Conservation (phyloP, 1,284 basidiomycete species). For the Sporisorium exsertum region DNA sequence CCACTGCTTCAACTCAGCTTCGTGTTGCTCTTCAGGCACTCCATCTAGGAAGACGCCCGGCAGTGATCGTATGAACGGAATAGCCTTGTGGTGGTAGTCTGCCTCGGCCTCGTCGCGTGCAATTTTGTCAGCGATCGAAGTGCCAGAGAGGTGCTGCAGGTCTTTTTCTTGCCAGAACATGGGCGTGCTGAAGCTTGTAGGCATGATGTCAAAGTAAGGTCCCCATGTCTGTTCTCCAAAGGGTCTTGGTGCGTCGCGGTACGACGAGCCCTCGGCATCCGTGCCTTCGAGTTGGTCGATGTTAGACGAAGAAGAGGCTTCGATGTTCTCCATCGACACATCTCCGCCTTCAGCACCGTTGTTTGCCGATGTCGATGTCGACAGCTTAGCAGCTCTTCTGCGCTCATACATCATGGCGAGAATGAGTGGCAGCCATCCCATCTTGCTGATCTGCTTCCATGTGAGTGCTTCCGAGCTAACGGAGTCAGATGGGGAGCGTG, state of each 20-base stretch:
- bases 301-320: not conserved
- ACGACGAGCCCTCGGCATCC: constrained; percentile 17
- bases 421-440: constrained; percentile 88
- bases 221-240: constrained; percentile 56
- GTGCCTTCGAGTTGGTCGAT: constrained; percentile 25
- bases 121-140: constrained; percentile 86
- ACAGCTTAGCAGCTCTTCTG: constrained; percentile 35
- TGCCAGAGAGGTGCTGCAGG: constrained; percentile 82
- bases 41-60: constrained; percentile 56
- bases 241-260: constrained; percentile 11
- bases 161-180: constrained; percentile 92
- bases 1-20: constrained; percentile 64
- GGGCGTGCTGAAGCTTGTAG: constrained; percentile 80
- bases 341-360: constrained; percentile 24
- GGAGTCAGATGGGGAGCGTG: not conserved
- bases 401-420: constrained; percentile 96
- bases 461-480: constrained; percentile 3
- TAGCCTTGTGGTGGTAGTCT: constrained; percentile 74
- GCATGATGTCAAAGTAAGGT: constrained; percentile 73
- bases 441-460: constrained; percentile 47
- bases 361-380: not conserved
- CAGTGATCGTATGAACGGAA: constrained; percentile 68
- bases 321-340: constrained; percentile 43
- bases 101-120: constrained; percentile 85
- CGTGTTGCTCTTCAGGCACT: constrained; percentile 5